Conservation (phyloP, 2,329 filamentous ascomycete genomes). For the Talaromyces sp. region DNA sequence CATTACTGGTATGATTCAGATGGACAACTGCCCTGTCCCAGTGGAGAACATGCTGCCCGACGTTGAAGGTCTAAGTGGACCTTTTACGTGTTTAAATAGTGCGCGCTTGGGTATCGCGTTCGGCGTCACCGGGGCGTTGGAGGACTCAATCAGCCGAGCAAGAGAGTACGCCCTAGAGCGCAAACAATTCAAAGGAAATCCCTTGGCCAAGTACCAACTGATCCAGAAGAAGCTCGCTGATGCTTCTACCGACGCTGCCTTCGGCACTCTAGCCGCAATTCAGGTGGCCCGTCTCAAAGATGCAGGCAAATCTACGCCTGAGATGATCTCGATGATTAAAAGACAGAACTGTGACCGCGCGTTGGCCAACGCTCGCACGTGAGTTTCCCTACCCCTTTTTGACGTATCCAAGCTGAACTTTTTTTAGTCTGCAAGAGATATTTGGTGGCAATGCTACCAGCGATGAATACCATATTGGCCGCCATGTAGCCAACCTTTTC, state of each 20-base stretch:
- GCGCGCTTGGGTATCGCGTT: constrained; percentile 91
- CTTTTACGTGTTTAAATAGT: constrained; percentile 91
- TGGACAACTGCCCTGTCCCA: constrained; percentile 85
- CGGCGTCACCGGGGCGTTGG: constrained; percentile 87
- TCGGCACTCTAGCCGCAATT: constrained; percentile 80
- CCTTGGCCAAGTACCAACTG: constrained; percentile 91
- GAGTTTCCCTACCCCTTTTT: constrained; percentile 31
- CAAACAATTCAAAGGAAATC: constrained; percentile 94
- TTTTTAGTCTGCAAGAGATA: constrained; percentile 73
- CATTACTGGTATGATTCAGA: constrained; percentile 95
- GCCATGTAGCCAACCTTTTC: constrained; percentile 93
- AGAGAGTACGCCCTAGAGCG: constrained; percentile 86
- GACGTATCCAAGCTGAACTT: neutral
- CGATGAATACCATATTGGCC: constrained; percentile 91
- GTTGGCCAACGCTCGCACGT: constrained; percentile 68
- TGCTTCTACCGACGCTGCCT: constrained; percentile 84
- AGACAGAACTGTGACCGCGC: constrained; percentile 94
- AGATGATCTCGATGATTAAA: constrained; percentile 98
- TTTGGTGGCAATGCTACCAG: constrained; percentile 98
- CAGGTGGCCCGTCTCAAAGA: constrained; percentile 95
- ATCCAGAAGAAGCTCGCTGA: constrained; percentile 97
- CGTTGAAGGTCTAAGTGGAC: constrained; percentile 79
- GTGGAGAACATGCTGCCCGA: constrained; percentile 91
- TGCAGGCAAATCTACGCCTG: constrained; percentile 77
- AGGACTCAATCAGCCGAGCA: constrained; percentile 80